Evolutionary conservation across 2,329 filamentous ascomycete genomes (phyloP).

Genomic region (Endoconidiophora laricicola): DNA sequence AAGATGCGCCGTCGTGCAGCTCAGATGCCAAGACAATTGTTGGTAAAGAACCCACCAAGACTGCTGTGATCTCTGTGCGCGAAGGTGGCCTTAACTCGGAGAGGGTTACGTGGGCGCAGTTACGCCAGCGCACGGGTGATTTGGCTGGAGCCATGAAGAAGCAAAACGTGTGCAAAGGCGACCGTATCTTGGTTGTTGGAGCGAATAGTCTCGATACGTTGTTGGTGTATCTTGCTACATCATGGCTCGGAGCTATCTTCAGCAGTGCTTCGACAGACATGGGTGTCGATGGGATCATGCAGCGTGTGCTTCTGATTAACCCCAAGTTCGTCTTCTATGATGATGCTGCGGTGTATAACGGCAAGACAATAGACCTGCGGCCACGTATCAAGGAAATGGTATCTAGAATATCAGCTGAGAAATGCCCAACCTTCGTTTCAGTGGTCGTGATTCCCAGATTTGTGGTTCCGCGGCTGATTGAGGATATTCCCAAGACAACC

Average conservation of each 20-base stretch:
- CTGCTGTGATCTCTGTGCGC: constrained; percentile 56
- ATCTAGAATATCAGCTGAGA: no score
- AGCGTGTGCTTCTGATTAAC: constrained; percentile 56
- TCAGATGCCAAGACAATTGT: constrained; percentile 30
- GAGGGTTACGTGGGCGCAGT: constrained; percentile 48
- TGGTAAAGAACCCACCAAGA: constrained; percentile 52
- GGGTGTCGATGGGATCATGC: constrained; percentile 61
- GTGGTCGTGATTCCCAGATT: constrained; percentile 54
- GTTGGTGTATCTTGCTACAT: constrained; percentile 51
- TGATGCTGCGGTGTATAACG: constrained; percentile 64
- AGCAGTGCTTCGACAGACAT: constrained; percentile 68
- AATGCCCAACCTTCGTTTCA: constrained; percentile 36
- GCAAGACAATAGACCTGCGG: constrained; percentile 54
- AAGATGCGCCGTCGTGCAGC: constrained; percentile 19
- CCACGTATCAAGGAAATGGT: constrained; percentile 41
- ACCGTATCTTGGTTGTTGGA: constrained; percentile 59
- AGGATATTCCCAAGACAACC: constrained; percentile 30
- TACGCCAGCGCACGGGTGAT: constrained; percentile 40
- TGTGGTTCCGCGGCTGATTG: constrained; percentile 40
- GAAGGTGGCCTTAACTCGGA: constrained; percentile 43
- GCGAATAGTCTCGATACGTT: constrained; percentile 62
- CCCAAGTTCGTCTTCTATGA: constrained; percentile 75
- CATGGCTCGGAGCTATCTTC: constrained; percentile 58
- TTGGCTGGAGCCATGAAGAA: constrained; percentile 51
- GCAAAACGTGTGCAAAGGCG: constrained; percentile 50